These are phyloP conservation scores for Candida hispaniensis DNA, from an alignment of 805 yeast species.

Conservation along the genomic window DNA sequence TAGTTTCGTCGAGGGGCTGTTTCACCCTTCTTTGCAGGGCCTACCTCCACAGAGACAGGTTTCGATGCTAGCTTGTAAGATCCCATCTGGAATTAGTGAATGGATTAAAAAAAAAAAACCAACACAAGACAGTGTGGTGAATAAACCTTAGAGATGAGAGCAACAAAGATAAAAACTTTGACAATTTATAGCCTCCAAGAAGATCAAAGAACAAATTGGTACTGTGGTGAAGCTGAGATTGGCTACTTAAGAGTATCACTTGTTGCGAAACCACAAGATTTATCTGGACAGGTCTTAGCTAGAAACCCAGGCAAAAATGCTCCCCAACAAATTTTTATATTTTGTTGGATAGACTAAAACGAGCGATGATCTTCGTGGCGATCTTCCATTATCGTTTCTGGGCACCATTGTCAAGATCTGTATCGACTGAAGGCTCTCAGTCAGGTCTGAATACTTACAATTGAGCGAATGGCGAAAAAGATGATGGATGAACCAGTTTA, in stretches of 20 bases:
- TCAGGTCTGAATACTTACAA: no score
- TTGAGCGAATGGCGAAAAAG: no score
- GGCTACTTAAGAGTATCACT: background rate
- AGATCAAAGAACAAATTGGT: background rate
- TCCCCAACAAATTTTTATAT: background rate
- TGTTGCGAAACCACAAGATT: background rate
- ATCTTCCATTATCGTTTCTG: conserved; percentile 1
- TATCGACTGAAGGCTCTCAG: background rate
- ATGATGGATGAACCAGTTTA: no score
- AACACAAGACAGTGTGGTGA: conserved; percentile 5
- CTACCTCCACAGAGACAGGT: conserved; percentile 27
- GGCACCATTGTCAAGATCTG: background rate
- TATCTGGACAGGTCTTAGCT: background rate
- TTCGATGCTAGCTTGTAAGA: conserved; percentile 13
- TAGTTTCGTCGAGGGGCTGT: conserved; percentile 30
- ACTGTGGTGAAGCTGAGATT: background rate
- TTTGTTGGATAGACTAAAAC: background rate
- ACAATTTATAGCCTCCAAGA: background rate
- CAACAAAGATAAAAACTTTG: conserved; percentile 1
- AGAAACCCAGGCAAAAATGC: no score
- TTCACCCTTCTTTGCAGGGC: conserved; percentile 28
- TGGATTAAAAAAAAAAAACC: background rate
- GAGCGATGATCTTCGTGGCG: background rate
- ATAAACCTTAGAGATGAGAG: conserved; percentile 4
- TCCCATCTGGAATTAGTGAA: conserved; percentile 6